phyloP scores from a whole-genome alignment of 495 filamentous ascomycete genomes.

The Penicillium chermesinum region DNA sequence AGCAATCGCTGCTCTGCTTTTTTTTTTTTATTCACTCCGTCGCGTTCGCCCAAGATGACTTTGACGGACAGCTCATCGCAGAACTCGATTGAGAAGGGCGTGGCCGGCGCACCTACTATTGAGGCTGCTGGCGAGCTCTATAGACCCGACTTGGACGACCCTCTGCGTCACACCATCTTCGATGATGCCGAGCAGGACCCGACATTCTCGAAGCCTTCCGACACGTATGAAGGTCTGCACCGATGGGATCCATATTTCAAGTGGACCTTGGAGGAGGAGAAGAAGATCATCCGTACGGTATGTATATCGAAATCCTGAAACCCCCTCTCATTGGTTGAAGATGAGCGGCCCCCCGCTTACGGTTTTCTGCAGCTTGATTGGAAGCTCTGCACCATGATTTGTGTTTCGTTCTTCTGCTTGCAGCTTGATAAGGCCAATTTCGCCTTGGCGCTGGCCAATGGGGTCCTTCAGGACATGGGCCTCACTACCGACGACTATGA shows the following conservation, averaged over 20 bases:
- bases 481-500: conserved; percentile 63
- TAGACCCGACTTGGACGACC: not conserved
- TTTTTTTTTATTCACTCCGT: not conserved
- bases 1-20: not conserved
- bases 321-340: not conserved
- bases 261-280: conserved; percentile 59
- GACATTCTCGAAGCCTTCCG: conserved; percentile 1
- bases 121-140: not conserved
- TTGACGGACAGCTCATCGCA: not conserved
- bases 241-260: conserved; percentile 52
- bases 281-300: conserved; percentile 43
- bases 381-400: conserved; percentile 50
- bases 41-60: not conserved
- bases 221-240: conserved; percentile 42
- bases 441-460: conserved; percentile 54
- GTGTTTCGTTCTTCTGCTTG: conserved; percentile 67
- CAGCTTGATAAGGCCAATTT: conserved; percentile 69
- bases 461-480: conserved; percentile 46
- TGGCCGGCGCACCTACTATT: not conserved
- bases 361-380: conserved; percentile 42
- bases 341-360: too few relatives aligned
- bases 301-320: not conserved
- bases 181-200: not conserved
- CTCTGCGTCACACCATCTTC: not conserved
- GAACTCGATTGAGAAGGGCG: not conserved